Evolutionary conservation across 345 rosid genomes (phyloP).

Genomic region (Eucalyptus sp.): DNA sequence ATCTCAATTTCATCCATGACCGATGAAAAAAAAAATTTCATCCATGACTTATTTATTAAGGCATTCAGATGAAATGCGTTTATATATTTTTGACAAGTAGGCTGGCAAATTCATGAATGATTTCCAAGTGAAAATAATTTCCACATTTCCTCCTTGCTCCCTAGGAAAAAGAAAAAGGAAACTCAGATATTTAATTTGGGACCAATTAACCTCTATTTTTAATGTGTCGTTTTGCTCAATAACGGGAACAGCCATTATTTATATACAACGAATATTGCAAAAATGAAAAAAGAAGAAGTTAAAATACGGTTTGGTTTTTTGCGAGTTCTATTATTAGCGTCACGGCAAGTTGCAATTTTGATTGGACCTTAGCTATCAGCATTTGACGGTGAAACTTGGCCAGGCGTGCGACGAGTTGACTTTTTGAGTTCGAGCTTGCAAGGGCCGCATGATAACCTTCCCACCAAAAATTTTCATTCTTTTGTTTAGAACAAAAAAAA

Average conservation of each 20-base stretch:
- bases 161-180: neutral
- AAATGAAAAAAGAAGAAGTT: neutral
- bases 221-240: neutral
- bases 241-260: neutral
- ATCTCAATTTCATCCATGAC: rapidly evolving
- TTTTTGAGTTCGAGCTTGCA: neutral
- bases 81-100: neutral
- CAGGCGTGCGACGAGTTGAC: neutral
- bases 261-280: neutral
- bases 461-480: no score
- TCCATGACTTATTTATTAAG: rapidly evolving
- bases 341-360: rapidly evolving
- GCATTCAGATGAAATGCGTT: rapidly evolving
- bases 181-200: neutral
- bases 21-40: no score
- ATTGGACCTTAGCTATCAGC: neutral
- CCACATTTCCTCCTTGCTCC: rapidly evolving
- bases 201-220: neutral
- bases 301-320: neutral
- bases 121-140: neutral
- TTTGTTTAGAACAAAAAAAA: no score
- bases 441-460: no score
- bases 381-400: neutral
- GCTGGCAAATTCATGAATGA: neutral
- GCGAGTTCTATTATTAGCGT: neutral